phyloP scores from a whole-genome alignment of 306 rosid genomes.

The Vigna reflexopilosa region DNA sequence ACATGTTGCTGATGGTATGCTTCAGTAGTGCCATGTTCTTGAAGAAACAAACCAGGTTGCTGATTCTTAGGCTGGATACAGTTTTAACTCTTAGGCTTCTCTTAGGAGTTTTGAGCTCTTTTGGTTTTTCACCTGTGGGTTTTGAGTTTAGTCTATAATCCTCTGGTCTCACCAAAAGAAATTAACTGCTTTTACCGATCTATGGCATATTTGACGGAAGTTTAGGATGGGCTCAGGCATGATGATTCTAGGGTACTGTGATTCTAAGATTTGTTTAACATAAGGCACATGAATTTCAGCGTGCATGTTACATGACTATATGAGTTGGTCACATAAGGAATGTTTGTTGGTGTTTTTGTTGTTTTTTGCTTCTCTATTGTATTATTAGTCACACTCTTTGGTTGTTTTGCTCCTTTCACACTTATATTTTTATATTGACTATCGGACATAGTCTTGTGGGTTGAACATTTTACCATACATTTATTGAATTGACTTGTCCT shows the following conservation, averaged over 20 bases:
- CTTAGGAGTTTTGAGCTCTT: not conserved
- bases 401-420: not conserved
- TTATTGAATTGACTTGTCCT: not conserved
- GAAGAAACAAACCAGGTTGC: not conserved
- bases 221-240: not conserved
- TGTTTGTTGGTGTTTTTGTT: not conserved
- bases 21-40: not conserved
- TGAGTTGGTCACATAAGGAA: not conserved
- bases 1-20: not conserved
- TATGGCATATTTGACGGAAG: no score
- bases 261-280: not conserved
- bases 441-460: not conserved
- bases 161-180: no score
- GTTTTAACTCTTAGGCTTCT: not conserved
- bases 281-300: not conserved
- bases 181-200: no score
- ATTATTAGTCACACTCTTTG: not conserved
- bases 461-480: not conserved
- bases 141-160: not conserved
- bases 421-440: not conserved
- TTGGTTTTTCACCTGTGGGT: not conserved
- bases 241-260: not conserved
- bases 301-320: not conserved
- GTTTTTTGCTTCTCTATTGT: not conserved
- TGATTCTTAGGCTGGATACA: not conserved